Conservation (phyloP, 192 early-diverging fungal species). For the Lobulomyces angularis region DNA sequence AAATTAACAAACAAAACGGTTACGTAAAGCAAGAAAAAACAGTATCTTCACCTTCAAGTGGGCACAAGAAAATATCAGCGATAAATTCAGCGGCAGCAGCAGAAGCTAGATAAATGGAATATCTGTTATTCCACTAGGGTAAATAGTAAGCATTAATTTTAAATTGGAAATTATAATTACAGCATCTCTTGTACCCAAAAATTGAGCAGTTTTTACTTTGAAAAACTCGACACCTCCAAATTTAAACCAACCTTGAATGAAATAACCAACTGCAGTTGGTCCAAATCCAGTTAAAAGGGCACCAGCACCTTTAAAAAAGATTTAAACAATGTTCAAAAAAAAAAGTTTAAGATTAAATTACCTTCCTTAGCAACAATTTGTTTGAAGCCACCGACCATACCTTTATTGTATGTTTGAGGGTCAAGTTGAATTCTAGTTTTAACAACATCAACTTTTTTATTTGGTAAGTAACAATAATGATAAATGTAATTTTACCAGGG, state of each 20-base stretch:
- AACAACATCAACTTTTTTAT: conserved; percentile 49
- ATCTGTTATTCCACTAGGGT: conserved; percentile 48
- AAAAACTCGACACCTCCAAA: conserved; percentile 60
- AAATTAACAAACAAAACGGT: no score
- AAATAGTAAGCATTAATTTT: no score
- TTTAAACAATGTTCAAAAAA: conserved; percentile 28
- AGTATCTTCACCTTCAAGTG: no score
- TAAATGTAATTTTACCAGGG: no score
- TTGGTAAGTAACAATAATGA: neutral
- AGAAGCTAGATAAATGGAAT: conserved; percentile 49
- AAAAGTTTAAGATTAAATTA: neutral
- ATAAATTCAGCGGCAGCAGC: conserved; percentile 62
- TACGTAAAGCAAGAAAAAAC: no score
- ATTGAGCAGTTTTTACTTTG: conserved; percentile 42
- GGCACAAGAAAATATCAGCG: conserved; percentile 62
- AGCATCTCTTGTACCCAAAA: conserved; percentile 40
- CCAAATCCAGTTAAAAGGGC: conserved; percentile 53
- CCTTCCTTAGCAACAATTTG: conserved; percentile 8
- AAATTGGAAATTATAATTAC: no score
- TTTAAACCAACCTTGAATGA: conserved; percentile 52
- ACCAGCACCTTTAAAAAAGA: conserved; percentile 43
- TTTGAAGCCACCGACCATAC: conserved; percentile 8
- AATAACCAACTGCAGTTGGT: conserved; percentile 51
- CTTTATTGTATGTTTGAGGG: conserved; percentile 43
- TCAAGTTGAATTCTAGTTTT: conserved; percentile 66